These are phyloP conservation scores for Pythium utonaiense DNA, from an alignment of 352 stramenopile genomes.

Conservation along the genomic window DNA sequence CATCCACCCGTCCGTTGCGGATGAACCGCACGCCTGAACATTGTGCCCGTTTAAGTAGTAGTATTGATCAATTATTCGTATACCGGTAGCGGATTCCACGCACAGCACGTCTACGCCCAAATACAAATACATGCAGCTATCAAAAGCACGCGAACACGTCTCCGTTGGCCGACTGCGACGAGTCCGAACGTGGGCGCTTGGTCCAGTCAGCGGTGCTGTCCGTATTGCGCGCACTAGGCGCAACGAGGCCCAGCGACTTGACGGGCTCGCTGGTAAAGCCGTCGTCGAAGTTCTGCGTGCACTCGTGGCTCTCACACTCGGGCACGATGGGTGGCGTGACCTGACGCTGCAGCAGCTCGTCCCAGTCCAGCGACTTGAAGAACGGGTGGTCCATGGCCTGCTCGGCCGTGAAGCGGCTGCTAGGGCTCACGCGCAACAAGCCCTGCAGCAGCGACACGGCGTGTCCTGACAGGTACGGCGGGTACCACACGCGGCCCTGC, in stretches of 20 bases:
- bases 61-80: conserved; percentile 13
- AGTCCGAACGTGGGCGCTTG: conserved; percentile 17
- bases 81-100: not conserved
- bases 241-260: conserved; percentile 27
- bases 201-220: conserved; percentile 3
- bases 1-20: conserved; percentile 15
- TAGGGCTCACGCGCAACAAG: conserved; percentile 46
- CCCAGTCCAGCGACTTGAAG: conserved; percentile 70
- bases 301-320: conserved; percentile 48
- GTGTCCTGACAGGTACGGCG: conserved; percentile 45
- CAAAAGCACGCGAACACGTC: conserved; percentile 21
- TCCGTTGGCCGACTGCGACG: not conserved
- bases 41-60: conserved; percentile 1
- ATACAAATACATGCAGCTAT: not conserved
- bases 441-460: conserved; percentile 48
- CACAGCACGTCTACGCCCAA: not conserved
- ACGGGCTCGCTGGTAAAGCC: conserved; percentile 72
- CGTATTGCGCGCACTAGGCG: not conserved
- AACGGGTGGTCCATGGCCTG: conserved; percentile 75
- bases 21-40: not conserved
- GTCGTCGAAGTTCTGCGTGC: conserved; percentile 83
- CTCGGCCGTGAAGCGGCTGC: conserved; percentile 42
- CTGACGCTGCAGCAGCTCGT: conserved; percentile 58
- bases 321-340: conserved; percentile 63
- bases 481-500: conserved; percentile 61